Base-by-base conservation (phyloP, 2,329 filamentous ascomycete genomes). In the Lasiodiplodia sp. region DNA sequence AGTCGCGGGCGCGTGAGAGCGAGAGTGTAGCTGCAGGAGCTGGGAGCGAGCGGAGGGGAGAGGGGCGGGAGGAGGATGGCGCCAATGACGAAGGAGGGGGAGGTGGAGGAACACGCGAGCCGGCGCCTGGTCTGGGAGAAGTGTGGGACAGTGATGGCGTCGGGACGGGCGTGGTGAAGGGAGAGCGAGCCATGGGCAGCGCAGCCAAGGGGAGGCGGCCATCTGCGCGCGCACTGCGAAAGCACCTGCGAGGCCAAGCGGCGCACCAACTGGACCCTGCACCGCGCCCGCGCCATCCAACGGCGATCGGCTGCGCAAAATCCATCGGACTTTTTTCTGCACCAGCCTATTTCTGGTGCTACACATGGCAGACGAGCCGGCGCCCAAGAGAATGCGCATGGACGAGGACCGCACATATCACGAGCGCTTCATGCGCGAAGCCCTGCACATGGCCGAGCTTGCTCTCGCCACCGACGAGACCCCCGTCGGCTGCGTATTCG, bases 401-500 rank as follows among this genome's bases (percentile, higher is more conserved):
- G 44, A 52, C 44, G 60, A 64, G 28, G 25, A 51, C 25, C 25
- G 23, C 53, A 28, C 40, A 31, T 14, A 52, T 78, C 86, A 89
- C 78, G 84, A 85, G 73, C 77, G 79, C 73, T 97, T 94, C 81
- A 97, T 96, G 88, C 88, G 90, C 73, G 91, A 95, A 78, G 94
- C 94, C 71, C 86, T 97, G 73, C 86, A 89, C 73, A 96, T 97
- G 93, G 96, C 94, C 69, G 91, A 95, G 75, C 87, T 93, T 72
- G 96, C 96, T 25, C 88, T 99, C 60, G 84, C 84, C 73, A 92
- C 88, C 70, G 94, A 97, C 74, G 96, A 99, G 82, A 98, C 96
- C 1, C 96, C 96, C 1, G 96, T 99, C 23, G 96, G 96, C 60
- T 99, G 96, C 80, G 94, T 99, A 38, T 89, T 99, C 66, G 94